phyloP scores from a whole-genome alignment of 257 asterid species.

The Phtheirospermum japonicum region DNA sequence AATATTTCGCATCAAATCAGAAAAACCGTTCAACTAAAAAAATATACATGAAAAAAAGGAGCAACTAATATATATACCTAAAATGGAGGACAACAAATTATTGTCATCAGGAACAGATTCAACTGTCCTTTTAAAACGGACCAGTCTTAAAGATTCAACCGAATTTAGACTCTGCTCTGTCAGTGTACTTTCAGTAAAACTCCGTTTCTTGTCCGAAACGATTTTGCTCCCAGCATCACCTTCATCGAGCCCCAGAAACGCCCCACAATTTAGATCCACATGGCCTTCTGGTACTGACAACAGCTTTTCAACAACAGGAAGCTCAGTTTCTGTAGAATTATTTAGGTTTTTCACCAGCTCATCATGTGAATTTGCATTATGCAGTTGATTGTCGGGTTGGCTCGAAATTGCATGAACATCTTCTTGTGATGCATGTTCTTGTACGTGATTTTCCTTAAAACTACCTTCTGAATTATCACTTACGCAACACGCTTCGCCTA shows the following conservation, averaged over 20 bases:
- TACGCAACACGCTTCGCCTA: no score
- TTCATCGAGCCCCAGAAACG: slow-evolving; percentile 43
- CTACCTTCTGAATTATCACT: slow-evolving; percentile 42
- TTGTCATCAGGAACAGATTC: slow-evolving; percentile 53
- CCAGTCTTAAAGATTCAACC: slow-evolving; percentile 73
- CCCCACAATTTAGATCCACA: slow-evolving; percentile 42
- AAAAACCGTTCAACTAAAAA: slow-evolving; percentile 23
- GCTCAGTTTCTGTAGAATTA: slow-evolving; percentile 40
- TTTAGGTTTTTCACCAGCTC: slow-evolving; percentile 29
- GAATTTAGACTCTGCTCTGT: slow-evolving; percentile 89
- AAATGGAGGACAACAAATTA: slow-evolving; percentile 86
- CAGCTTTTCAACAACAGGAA: slow-evolving; percentile 70
- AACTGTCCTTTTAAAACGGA: slow-evolving; percentile 53
- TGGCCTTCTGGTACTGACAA: slow-evolving; percentile 56
- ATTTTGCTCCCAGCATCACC: slow-evolving; percentile 70
- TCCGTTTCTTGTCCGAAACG: slow-evolving; percentile 76
- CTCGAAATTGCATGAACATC: slow-evolving; percentile 29
- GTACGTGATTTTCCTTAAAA: slow-evolving; percentile 34
- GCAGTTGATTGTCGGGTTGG: slow-evolving; percentile 37
- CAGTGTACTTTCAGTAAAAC: slow-evolving; percentile 78
- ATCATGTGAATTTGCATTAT: slow-evolving; percentile 32
- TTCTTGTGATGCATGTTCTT: slow-evolving; percentile 36
- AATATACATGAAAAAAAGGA: slow-evolving; percentile 13
- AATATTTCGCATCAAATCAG: slow-evolving; percentile 22
- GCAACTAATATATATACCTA: slow-evolving; percentile 46